These are phyloP conservation scores for Pharus latifolius DNA, from an alignment of 176 grass and related monocot genomes.

Conservation along the genomic window DNA sequence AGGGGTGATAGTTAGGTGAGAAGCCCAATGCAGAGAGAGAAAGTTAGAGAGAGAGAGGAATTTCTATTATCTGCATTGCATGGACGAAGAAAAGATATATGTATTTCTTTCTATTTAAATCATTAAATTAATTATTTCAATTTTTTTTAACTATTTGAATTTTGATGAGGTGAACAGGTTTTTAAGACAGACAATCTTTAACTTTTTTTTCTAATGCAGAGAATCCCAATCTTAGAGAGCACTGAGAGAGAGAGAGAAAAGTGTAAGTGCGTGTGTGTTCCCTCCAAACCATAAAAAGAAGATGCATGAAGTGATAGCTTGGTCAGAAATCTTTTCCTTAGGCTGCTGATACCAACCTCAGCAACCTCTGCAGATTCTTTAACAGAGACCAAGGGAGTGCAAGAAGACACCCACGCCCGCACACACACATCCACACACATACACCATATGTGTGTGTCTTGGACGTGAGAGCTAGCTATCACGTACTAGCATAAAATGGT, in stretches of 20 bases:
- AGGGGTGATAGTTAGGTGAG: conserved; percentile 17
- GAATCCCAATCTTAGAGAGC: no score
- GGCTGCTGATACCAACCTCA: neutral
- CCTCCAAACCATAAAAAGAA: conserved; percentile 19
- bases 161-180: no score
- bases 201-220: no score
- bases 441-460: no score
- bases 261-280: neutral
- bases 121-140: no score
- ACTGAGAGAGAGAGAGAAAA: neutral
- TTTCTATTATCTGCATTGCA: no score
- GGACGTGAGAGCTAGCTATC: neutral
- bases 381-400: neutral
- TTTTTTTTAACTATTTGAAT: no score
- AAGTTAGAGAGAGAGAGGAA: neutral
- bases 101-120: no score
- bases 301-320: conserved; percentile 22
- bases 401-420: neutral
- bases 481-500: neutral
- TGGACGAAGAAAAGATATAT: no score
- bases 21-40: conserved; percentile 2
- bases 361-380: conserved; percentile 11
- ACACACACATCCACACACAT: no score
- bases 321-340: conserved; percentile 27
- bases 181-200: no score